Conservation (phyloP, 306 rosid genomes). For the Fragaria ananassa region DNA sequence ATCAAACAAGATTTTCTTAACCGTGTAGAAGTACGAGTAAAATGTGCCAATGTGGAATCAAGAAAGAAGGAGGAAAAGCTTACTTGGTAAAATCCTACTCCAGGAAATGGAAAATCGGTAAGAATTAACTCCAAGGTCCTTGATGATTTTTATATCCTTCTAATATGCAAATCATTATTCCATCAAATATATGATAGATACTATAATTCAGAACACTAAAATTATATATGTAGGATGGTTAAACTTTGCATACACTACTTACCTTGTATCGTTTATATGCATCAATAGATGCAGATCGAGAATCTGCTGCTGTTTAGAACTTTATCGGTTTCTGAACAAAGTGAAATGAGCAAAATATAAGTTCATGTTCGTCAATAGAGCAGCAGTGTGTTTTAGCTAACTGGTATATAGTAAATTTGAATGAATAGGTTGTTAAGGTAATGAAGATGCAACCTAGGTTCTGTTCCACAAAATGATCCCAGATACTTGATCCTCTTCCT, state of each 20-base stretch:
- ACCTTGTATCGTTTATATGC: constrained; percentile 19
- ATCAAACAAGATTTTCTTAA: too few species aligned
- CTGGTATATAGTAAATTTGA: not conserved
- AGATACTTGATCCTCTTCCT: constrained; percentile 5
- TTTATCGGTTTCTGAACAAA: not conserved
- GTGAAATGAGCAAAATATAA: too few species aligned
- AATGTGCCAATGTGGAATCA: too few species aligned
- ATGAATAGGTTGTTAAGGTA: not conserved
- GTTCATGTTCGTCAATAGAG: too few species aligned
- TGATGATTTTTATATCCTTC: not conserved
- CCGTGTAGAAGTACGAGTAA: too few species aligned
- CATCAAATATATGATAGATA: too few species aligned
- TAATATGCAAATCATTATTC: not conserved
- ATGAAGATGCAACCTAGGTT: constrained; percentile 2
- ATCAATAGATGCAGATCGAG: not conserved
- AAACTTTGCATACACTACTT: not conserved
- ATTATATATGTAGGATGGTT: not conserved
- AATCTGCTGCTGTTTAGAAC: not conserved
- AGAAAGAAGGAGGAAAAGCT: too few species aligned
- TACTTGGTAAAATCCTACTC: not conserved
- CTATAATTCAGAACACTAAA: too few species aligned
- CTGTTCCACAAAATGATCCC: not conserved
- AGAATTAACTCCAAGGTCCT: not conserved
- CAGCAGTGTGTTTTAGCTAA: too few species aligned
- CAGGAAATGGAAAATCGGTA: not conserved